Percentiles rank a stretch among this genome's conserved stretches.
Conservation (phyloP, 768 basidiomycete genomes). For the Boletus bicolor region DNA sequence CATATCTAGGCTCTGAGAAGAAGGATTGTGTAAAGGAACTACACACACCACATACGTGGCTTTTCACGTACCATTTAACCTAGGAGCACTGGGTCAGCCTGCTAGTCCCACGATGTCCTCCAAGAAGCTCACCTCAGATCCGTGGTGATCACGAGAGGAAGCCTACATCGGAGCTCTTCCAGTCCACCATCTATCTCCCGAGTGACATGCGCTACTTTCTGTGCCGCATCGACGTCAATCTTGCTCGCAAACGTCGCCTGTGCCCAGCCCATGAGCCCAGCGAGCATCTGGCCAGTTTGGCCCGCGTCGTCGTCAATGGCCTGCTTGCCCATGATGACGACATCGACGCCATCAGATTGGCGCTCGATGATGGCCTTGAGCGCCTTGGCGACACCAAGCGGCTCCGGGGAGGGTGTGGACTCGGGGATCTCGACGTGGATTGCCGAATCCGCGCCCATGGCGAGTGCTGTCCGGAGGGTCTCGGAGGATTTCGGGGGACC, state of each 20-base stretch:
- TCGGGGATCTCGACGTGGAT: slow-evolving; percentile 89
- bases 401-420: slow-evolving; percentile 71
- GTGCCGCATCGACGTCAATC: slow-evolving; percentile 63
- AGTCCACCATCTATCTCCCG: slow-evolving; percentile 95
- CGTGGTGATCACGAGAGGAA: slow-evolving; percentile 89
- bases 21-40: background rate
- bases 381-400: slow-evolving; percentile 86
- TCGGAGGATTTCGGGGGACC: slow-evolving; percentile 89
- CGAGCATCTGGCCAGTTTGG: slow-evolving; percentile 96
- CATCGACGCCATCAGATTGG: slow-evolving; percentile 61
- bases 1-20: slow-evolving; percentile 84
- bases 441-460: slow-evolving; percentile 94
- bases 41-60: background rate
- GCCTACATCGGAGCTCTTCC: slow-evolving; percentile 71
- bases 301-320: slow-evolving; percentile 97
- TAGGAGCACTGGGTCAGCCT: slow-evolving; percentile 25
- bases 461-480: slow-evolving; percentile 91
- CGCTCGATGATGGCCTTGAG: slow-evolving; percentile 72
- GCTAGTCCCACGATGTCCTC: background rate
- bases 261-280: slow-evolving; percentile 86
- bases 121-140: slow-evolving; percentile 71
- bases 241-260: slow-evolving; percentile 96
- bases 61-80: slow-evolving; percentile 62
- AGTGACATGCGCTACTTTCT: slow-evolving; percentile 66
- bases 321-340: slow-evolving; percentile 97